phyloP scores from a whole-genome alignment of 2,329 filamentous ascomycete species.

The Ophiostoma fasciatum region DNA sequence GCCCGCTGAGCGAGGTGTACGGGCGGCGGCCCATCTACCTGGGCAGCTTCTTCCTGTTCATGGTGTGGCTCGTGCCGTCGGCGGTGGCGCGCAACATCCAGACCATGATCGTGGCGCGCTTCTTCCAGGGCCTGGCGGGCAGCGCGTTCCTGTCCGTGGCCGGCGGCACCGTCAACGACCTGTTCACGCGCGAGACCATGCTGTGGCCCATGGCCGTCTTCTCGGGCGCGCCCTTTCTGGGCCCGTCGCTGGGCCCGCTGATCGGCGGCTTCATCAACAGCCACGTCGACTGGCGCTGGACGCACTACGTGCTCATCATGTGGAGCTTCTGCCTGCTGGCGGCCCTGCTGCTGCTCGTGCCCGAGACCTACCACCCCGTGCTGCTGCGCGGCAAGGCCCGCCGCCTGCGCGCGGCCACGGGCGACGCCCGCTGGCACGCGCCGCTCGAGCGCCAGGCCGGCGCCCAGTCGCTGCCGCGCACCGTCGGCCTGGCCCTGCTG shows the following conservation, averaged over 20 bases:
- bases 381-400: constrained; percentile 59
- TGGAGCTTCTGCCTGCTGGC: constrained; percentile 55
- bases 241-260: constrained; percentile 44
- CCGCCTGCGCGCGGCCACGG: constrained; percentile 55
- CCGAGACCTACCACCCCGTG: constrained; percentile 75
- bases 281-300: constrained; percentile 62
- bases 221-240: constrained; percentile 47
- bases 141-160: constrained; percentile 58
- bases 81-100: constrained; percentile 70
- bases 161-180: constrained; percentile 72
- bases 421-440: constrained; percentile 61
- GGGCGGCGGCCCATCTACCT: constrained; percentile 73
- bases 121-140: constrained; percentile 60
- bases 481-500: constrained; percentile 42
- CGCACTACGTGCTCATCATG: constrained; percentile 72
- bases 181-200: constrained; percentile 55
- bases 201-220: constrained; percentile 76
- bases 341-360: constrained; percentile 57
- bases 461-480: constrained; percentile 41
- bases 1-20: constrained; percentile 61
- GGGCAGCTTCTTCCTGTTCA: constrained; percentile 54
- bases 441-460: constrained; percentile 48
- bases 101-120: constrained; percentile 64
- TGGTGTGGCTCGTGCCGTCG: constrained; percentile 69
- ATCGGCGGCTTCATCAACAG: constrained; percentile 74